Evolutionary conservation across 345 rosid species (phyloP).

Genomic region (Aegle marmelos): DNA sequence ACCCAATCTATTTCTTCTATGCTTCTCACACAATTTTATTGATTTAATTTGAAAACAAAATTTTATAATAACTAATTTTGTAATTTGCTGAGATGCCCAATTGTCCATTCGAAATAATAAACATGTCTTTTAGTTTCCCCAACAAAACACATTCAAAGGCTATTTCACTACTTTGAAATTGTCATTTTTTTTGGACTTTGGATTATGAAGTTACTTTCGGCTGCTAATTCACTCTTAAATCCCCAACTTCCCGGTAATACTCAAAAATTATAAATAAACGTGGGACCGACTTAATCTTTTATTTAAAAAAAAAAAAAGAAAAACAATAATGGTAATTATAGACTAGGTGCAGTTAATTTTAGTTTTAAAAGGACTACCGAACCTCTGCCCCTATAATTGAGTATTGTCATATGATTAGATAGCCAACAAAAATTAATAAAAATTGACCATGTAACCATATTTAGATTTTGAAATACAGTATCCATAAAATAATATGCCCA

Average conservation of each 20-base stretch:
- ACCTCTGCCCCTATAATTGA: no score
- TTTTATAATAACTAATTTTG: not conserved
- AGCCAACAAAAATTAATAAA: no score
- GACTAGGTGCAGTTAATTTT: not conserved
- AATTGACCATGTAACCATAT: no score
- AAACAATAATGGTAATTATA: not conserved
- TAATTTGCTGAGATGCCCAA: not conserved
- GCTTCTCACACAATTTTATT: no score
- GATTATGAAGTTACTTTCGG: not conserved
- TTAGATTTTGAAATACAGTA: no score
- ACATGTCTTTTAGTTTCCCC: not conserved
- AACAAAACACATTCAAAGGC: not conserved
- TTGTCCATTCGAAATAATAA: not conserved
- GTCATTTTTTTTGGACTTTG: no score
- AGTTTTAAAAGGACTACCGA: no score
- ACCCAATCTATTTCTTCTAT: no score
- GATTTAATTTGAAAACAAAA: no score
- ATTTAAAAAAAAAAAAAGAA: not conserved
- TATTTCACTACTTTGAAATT: not conserved
- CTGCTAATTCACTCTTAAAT: not conserved
- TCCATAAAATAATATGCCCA: no score
- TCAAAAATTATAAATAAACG: not conserved
- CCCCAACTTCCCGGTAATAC: constrained; percentile 11
- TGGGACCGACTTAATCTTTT: constrained; percentile 15
- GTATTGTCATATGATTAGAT: no score